These are phyloP conservation scores for Acaromyces ingoldii DNA, from an alignment of 1,284 basidiomycete species.

Conservation along the genomic window DNA sequence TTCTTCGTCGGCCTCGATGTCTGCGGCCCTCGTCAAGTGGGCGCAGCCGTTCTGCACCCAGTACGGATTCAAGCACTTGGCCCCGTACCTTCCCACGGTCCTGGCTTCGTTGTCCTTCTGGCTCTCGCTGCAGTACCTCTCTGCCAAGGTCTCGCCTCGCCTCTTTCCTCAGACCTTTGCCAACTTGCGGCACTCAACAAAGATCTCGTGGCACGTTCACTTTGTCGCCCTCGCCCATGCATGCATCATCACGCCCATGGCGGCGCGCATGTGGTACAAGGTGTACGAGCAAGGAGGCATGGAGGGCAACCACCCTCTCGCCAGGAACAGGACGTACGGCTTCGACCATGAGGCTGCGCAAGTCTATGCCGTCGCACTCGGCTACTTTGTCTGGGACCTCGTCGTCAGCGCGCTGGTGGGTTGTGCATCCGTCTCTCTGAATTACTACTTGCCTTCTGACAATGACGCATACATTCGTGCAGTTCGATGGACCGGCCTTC, in stretches of 20 bases:
- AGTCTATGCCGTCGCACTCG: constrained; percentile 43
- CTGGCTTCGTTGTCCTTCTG: constrained; percentile 42
- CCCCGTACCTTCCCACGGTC: constrained; percentile 39
- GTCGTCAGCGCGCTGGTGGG: constrained; percentile 35
- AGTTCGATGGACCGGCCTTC: constrained; percentile 51
- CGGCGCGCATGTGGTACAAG: constrained; percentile 30
- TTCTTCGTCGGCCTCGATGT: too few species aligned
- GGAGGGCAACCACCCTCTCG: constrained; percentile 18
- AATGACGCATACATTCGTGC: not conserved
- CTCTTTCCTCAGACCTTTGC: constrained; percentile 46
- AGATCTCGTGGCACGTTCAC: constrained; percentile 51
- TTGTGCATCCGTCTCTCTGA: not conserved
- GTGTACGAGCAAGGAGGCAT: constrained; percentile 26
- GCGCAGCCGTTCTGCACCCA: constrained; percentile 29
- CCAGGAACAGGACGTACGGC: constrained; percentile 42
- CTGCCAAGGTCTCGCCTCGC: constrained; percentile 31
- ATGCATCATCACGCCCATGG: constrained; percentile 32
- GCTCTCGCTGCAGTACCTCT: constrained; percentile 45
- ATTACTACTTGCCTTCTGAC: not conserved
- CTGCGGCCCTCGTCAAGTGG: constrained; percentile 1
- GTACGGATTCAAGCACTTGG: constrained; percentile 37
- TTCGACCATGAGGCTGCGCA: constrained; percentile 34
- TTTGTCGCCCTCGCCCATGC: constrained; percentile 47
- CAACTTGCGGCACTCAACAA: constrained; percentile 33
- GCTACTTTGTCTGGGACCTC: constrained; percentile 49